These are phyloP conservation scores for Eutrema heterophyllum DNA, from an alignment of 345 rosid species.

Conservation along the genomic window DNA sequence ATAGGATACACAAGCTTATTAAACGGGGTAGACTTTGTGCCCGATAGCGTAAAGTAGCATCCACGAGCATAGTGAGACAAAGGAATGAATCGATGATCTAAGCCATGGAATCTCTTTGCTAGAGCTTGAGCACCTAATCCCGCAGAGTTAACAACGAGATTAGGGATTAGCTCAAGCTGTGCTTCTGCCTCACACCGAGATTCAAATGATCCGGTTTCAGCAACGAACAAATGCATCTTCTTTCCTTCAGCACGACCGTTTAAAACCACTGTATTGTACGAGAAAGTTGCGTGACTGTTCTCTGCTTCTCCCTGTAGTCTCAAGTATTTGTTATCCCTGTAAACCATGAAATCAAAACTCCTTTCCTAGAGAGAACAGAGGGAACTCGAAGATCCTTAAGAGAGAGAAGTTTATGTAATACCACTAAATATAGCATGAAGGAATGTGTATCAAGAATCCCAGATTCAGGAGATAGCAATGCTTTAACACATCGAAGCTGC, in stretches of 20 bases:
- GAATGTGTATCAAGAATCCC: constrained; percentile 84
- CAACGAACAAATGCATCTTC: constrained; percentile 47
- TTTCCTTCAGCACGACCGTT: constrained; percentile 58
- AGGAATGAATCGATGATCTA: constrained; percentile 42
- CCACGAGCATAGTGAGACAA: constrained; percentile 71
- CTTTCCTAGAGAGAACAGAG: constrained; percentile 5
- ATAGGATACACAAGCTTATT: constrained; percentile 72
- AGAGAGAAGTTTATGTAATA: constrained; percentile 14
- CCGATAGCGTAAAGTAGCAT: constrained; percentile 68
- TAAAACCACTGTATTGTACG: constrained; percentile 64
- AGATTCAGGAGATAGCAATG: constrained; percentile 68
- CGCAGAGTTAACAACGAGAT: constrained; percentile 74
- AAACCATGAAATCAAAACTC: constrained; percentile 39
- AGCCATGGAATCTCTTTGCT: constrained; percentile 63
- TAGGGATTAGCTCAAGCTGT: constrained; percentile 57
- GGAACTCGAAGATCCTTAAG: neutral
- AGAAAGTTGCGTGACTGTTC: constrained; percentile 54
- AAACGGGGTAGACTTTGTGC: constrained; percentile 50
- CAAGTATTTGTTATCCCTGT: constrained; percentile 23
- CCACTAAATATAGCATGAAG: constrained; percentile 80
- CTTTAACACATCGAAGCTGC: constrained; percentile 66
- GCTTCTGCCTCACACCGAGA: constrained; percentile 40
- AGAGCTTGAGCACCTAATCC: constrained; percentile 70
- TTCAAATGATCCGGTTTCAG: constrained; percentile 46
- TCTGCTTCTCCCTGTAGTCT: constrained; percentile 82